Percentiles rank a stretch among this genome's conserved stretches.
Evolutionary conservation across 2,329 filamentous ascomycete species (phyloP).

Genomic region (Ceratocystis eucalypticola): DNA sequence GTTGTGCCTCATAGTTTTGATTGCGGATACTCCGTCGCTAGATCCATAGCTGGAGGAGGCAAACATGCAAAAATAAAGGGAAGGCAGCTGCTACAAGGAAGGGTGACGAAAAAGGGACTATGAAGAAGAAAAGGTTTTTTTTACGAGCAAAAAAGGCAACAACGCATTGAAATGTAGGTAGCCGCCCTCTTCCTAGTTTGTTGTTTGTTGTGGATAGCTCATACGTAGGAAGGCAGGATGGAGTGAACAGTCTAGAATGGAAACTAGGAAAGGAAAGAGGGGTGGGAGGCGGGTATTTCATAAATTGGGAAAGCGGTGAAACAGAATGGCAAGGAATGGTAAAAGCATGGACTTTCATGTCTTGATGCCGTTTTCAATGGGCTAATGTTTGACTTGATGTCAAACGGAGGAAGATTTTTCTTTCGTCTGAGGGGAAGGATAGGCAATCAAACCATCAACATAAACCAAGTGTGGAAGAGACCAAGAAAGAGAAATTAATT

Average conservation of each 20-base stretch:
- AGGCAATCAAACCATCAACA: neutral
- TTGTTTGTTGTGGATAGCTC: constrained; percentile 1
- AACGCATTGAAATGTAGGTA: constrained; percentile 6
- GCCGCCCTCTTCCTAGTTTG: neutral
- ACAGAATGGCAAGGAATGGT: neutral
- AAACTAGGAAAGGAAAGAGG: constrained; percentile 13
- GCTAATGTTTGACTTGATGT: neutral
- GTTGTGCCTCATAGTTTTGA: constrained; percentile 7
- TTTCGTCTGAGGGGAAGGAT: neutral
- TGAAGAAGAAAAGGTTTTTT: neutral
- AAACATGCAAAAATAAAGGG: constrained; percentile 1
- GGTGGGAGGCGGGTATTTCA: constrained; percentile 4
- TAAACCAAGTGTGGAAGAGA: too few relatives aligned
- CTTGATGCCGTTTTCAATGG: neutral
- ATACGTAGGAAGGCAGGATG: neutral
- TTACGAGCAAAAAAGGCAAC: neutral
- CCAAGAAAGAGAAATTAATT: too few relatives aligned
- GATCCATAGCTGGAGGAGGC: constrained; percentile 6
- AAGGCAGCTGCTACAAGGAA: neutral
- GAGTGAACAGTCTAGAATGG: constrained; percentile 10
- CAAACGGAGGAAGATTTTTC: neutral
- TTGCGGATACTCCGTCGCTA: constrained; percentile 12
- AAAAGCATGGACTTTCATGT: neutral
- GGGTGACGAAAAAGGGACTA: neutral
- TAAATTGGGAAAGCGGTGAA: constrained; percentile 16